Percentiles rank a stretch among this genome's conserved stretches.
phyloP scores from a whole-genome alignment of 1,139 yeast species.

The Yarrowia galli region DNA sequence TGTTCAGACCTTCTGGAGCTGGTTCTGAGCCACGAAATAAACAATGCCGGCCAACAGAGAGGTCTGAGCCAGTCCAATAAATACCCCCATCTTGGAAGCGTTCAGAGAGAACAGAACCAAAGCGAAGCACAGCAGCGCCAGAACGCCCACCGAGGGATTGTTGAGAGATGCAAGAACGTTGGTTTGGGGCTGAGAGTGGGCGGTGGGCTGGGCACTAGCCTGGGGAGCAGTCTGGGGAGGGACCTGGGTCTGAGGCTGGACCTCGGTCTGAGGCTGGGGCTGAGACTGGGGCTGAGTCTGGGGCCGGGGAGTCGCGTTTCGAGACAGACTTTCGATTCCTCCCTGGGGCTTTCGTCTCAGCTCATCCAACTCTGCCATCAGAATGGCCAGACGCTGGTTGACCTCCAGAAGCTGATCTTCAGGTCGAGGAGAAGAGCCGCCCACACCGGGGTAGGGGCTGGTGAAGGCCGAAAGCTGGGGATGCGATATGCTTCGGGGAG shows the following conservation, averaged over 20 bases:
- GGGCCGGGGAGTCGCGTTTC: neutral
- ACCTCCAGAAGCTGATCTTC: slow-evolving; percentile 16
- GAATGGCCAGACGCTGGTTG: slow-evolving; percentile 21
- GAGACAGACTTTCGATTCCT: neutral
- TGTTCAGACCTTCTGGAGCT: neutral
- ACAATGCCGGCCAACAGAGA: slow-evolving; percentile 16
- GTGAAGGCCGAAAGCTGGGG: slow-evolving; percentile 10
- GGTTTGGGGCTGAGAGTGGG: neutral
- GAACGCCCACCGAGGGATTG: slow-evolving; percentile 5
- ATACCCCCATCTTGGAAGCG: slow-evolving; percentile 23
- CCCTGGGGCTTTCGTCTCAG: neutral
- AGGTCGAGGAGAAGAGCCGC: neutral
- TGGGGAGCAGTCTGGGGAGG: neutral
- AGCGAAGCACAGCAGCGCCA: slow-evolving; percentile 5
- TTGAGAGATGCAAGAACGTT: slow-evolving; percentile 7
- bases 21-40: slow-evolving; percentile 13
- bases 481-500: slow-evolving; percentile 26
- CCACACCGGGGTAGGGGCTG: neutral
- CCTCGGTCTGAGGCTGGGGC: neutral
- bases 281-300: neutral
- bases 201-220: no score
- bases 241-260: neutral
- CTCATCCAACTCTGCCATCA: slow-evolving; percentile 24
- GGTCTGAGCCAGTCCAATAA: slow-evolving; percentile 22
- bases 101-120: slow-evolving; percentile 19